phyloP scores from a whole-genome alignment of 2,329 filamentous ascomycete species.

The Fusarium sp. region DNA sequence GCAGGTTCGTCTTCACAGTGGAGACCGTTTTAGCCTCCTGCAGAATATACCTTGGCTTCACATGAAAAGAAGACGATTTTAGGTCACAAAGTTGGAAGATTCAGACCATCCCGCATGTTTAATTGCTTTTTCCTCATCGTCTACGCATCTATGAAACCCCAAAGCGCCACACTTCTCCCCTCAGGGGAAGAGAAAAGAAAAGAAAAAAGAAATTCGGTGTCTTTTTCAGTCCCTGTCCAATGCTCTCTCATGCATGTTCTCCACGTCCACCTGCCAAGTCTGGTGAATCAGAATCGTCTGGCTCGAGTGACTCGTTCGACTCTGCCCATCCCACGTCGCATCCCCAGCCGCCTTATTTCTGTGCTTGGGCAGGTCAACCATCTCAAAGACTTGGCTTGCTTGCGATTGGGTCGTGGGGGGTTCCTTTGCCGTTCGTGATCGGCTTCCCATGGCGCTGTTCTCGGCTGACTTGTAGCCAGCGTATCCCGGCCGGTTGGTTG shows the following conservation, averaged over 20 bases:
- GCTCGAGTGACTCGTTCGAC: conserved; percentile 42
- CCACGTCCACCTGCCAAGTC: conserved; percentile 46
- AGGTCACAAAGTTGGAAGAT: background rate
- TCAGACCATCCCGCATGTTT: background rate
- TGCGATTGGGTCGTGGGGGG: conserved; percentile 12
- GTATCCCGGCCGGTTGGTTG: conserved; percentile 35
- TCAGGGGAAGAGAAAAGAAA: background rate
- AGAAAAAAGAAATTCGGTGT: background rate
- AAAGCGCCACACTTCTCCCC: background rate
- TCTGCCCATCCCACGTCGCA: conserved; percentile 28
- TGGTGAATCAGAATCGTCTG: conserved; percentile 47
- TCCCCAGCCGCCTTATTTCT: conserved; percentile 1
- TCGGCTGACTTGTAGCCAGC: conserved; percentile 39
- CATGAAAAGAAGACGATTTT: background rate
- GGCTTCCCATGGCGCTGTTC: conserved; percentile 17
- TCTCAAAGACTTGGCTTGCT: conserved; percentile 28
- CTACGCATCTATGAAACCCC: background rate
- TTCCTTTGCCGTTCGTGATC: conserved; percentile 18
- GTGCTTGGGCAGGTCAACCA: conserved; percentile 22
- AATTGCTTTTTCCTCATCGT: background rate
- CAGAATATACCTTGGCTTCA: background rate
- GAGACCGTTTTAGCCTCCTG: background rate
- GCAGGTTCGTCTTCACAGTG: background rate
- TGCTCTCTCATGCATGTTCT: conserved; percentile 27
- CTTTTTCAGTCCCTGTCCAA: background rate